phyloP scores from a whole-genome alignment of 2,329 filamentous ascomycete genomes.

The Alternaria infectoria region DNA sequence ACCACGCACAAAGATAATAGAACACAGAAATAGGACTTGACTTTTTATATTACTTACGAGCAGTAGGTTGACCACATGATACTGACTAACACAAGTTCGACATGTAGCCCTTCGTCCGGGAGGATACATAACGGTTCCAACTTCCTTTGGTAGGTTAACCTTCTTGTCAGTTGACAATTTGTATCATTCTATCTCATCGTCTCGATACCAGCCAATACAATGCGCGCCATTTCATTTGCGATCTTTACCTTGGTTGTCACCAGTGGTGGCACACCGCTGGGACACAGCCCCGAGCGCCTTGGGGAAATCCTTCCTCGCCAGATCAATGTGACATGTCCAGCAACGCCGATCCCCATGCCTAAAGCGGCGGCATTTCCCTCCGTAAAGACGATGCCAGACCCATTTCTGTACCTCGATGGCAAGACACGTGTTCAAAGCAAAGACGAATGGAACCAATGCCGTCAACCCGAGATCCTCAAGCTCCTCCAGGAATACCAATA shows the following conservation, averaged over 20 bases:
- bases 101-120: not conserved
- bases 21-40: not conserved
- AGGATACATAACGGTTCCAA: not conserved
- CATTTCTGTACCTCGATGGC: slow-evolving; percentile 54
- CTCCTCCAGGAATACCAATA: slow-evolving; percentile 60
- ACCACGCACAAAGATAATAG: accelerated
- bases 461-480: slow-evolving; percentile 58
- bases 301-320: slow-evolving; percentile 25
- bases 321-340: slow-evolving; percentile 32
- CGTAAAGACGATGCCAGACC: slow-evolving; percentile 51
- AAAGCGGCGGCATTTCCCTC: slow-evolving; percentile 29
- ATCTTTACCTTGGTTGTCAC: slow-evolving; percentile 9
- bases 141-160: not conserved
- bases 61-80: not conserved
- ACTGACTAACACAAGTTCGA: not conserved
- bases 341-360: slow-evolving; percentile 35
- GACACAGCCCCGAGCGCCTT: slow-evolving; percentile 1
- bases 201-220: not conserved
- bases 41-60: not conserved
- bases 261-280: slow-evolving; percentile 15
- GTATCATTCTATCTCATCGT: not conserved
- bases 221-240: slow-evolving; percentile 16
- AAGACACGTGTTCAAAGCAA: slow-evolving; percentile 52
- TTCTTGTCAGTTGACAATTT: not conserved
- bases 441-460: slow-evolving; percentile 58